phyloP scores from a whole-genome alignment of 139 green algal species.

The Chloropicon primus region DNA sequence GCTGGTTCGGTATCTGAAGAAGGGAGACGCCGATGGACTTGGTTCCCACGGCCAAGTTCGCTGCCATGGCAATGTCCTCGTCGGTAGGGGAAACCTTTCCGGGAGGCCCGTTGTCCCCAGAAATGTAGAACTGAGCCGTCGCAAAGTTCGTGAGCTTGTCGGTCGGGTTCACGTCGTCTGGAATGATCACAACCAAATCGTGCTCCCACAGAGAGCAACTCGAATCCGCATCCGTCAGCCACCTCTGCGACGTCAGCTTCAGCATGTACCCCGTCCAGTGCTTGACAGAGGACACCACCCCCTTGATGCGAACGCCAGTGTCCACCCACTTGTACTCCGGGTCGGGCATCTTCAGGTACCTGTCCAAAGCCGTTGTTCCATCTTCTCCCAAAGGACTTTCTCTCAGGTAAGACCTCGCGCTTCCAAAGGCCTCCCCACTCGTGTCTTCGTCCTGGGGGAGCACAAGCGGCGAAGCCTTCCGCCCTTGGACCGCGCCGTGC shows the following conservation, averaged over 20 bases:
- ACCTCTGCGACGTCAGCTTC: conserved; percentile 10
- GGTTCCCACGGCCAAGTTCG: conserved; percentile 6
- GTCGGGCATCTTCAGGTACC: not conserved
- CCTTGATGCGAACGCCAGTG: not conserved
- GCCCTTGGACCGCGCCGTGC: not conserved
- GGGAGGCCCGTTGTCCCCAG: not conserved
- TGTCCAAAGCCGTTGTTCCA: not conserved
- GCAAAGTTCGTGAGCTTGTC: not conserved
- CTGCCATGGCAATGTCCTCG: not conserved
- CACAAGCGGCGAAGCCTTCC: not conserved
- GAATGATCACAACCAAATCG: conserved; percentile 2
- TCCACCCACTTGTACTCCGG: not conserved
- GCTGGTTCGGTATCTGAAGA: conserved; percentile 14
- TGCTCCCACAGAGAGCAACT: conserved; percentile 7
- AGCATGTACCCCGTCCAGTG: conserved; percentile 6
- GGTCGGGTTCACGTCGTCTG: not conserved
- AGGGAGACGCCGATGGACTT: not conserved
- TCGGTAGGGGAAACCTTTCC: not conserved
- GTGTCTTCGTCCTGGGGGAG: not conserved
- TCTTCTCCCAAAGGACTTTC: no score
- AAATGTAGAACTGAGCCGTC: not conserved
- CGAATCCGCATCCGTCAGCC: not conserved
- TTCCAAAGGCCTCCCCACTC: not conserved
- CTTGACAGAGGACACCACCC: not conserved
- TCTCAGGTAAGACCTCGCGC: not conserved